A percentile compares a stretch with the other conserved stretches of the same genome.
Evolutionary conservation across 495 filamentous ascomycete genomes (phyloP).

Genomic region (Hyphodiscus hymeniophilus): DNA sequence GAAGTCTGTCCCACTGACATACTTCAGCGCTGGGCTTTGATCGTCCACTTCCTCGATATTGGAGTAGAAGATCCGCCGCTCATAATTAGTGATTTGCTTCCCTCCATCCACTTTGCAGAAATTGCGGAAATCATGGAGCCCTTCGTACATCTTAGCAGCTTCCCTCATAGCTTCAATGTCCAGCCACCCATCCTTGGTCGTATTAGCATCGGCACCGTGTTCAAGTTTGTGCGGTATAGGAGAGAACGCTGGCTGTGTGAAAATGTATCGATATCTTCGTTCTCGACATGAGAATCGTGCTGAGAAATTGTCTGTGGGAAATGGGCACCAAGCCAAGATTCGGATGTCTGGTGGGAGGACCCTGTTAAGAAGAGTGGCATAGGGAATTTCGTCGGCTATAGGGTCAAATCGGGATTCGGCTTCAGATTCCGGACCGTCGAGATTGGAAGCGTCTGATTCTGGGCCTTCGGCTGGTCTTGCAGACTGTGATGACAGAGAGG

Average conservation of each 20-base stretch:
- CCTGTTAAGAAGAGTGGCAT: constrained; percentile 72
- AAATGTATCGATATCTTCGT: constrained; percentile 89
- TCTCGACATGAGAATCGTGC: constrained; percentile 91
- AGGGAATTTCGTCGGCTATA: constrained; percentile 73
- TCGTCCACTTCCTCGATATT: constrained; percentile 57
- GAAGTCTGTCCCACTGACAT: constrained; percentile 25
- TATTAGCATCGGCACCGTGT: background rate
- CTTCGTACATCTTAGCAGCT: constrained; percentile 71
- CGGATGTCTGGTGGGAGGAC: constrained; percentile 84
- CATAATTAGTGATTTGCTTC: constrained; percentile 80
- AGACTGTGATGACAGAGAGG: constrained; percentile 10
- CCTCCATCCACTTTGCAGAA: constrained; percentile 85
- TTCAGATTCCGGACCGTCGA: constrained; percentile 23
- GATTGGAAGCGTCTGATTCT: background rate
- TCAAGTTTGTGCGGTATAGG: constrained; percentile 39
- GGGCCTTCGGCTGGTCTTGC: background rate
- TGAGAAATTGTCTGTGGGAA: constrained; percentile 68
- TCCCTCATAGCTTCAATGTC: constrained; percentile 80
- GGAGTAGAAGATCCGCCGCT: constrained; percentile 64
- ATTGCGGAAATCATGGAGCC: constrained; percentile 90
- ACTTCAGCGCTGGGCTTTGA: constrained; percentile 33
- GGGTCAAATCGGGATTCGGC: constrained; percentile 55
- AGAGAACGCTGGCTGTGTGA: constrained; percentile 82
- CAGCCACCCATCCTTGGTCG: constrained; percentile 42
- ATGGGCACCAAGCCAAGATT: constrained; percentile 87